Percentiles rank a stretch among this genome's conserved stretches.
Conservation (phyloP, 805 yeast species). For the Wickerhamomyces subpelliculosus region DNA sequence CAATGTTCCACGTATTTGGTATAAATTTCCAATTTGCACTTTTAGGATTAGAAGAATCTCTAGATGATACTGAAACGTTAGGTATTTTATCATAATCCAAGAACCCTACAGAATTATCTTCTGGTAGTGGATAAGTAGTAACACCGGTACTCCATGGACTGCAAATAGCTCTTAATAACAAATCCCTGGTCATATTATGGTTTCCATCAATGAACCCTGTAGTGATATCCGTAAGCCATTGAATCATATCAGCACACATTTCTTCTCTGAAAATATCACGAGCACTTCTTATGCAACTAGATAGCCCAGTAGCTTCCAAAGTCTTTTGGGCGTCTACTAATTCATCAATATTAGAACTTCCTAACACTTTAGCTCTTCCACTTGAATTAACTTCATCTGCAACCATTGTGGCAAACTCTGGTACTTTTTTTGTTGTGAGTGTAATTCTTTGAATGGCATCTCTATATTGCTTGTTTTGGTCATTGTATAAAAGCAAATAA, state of each 20-base stretch:
- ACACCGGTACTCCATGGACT: conserved; percentile 57
- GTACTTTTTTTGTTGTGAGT: conserved; percentile 54
- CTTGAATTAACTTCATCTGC: conserved; percentile 51
- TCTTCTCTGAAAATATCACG: conserved; percentile 75
- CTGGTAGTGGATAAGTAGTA: conserved; percentile 3
- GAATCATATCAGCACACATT: conserved; percentile 63
- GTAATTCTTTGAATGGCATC: conserved; percentile 67
- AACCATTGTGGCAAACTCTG: conserved; percentile 66
- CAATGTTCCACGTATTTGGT: conserved; percentile 41
- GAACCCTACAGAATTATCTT: conserved; percentile 2
- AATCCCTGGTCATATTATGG: conserved; percentile 38
- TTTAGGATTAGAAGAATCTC: conserved; percentile 1
- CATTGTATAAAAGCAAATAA: conserved; percentile 61
- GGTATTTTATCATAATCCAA: conserved; percentile 13
- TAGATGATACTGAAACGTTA: not conserved
- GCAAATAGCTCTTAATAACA: conserved; percentile 52
- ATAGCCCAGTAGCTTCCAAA: conserved; percentile 56
- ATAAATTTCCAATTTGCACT: conserved; percentile 31
- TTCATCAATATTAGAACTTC: conserved; percentile 43
- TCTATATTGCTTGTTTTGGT: conserved; percentile 65
- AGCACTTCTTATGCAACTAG: conserved; percentile 56
- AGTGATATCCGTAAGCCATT: conserved; percentile 59
- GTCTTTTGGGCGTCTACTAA: conserved; percentile 48
- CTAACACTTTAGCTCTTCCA: conserved; percentile 66
- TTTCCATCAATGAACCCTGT: conserved; percentile 46